Evolutionary conservation across 1,284 basidiomycete species (phyloP).

Genomic region (Pascua sp.): DNA sequence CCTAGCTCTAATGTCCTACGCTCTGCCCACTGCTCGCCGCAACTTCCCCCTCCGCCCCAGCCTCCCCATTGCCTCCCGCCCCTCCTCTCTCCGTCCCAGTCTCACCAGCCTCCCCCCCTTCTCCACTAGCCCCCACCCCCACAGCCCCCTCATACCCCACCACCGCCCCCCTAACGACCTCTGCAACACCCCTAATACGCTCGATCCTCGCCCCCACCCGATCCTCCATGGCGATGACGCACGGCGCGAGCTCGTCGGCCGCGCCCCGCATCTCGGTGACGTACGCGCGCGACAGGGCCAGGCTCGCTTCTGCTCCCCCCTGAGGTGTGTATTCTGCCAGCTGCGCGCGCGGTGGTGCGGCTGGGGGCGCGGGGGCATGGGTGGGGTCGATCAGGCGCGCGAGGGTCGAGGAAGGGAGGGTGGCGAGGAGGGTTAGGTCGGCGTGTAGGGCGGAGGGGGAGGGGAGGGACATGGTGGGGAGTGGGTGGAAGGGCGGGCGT

Average conservation of each 20-base stretch:
- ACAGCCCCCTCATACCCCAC: slow-evolving; percentile 11
- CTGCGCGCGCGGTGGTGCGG: background rate
- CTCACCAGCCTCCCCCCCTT: too few relatives aligned
- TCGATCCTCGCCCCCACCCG: slow-evolving; percentile 1
- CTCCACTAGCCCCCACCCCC: too few relatives aligned
- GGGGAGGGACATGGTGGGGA: too few relatives aligned
- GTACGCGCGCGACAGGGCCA: slow-evolving; percentile 8
- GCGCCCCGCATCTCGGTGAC: slow-evolving; percentile 17
- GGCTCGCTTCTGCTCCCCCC: background rate
- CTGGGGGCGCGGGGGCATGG: background rate
- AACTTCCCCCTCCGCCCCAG: too few relatives aligned
- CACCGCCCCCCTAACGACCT: slow-evolving; percentile 6
- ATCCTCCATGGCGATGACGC: background rate
- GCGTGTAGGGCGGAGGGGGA: background rate
- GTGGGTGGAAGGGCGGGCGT: too few relatives aligned
- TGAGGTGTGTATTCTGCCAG: slow-evolving; percentile 1
- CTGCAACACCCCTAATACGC: slow-evolving; percentile 6
- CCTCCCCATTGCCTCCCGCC: too few relatives aligned
- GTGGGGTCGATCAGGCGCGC: slow-evolving; percentile 13
- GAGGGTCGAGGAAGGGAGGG: slow-evolving; percentile 6
- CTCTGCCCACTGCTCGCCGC: too few relatives aligned
- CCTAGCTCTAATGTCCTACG: too few relatives aligned
- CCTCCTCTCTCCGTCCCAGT: too few relatives aligned
- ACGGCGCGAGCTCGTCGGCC: background rate
- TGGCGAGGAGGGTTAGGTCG: slow-evolving; percentile 10